These are phyloP conservation scores for Boeremia lycopersici DNA, from an alignment of 2,329 filamentous ascomycete species.

Conservation along the genomic window DNA sequence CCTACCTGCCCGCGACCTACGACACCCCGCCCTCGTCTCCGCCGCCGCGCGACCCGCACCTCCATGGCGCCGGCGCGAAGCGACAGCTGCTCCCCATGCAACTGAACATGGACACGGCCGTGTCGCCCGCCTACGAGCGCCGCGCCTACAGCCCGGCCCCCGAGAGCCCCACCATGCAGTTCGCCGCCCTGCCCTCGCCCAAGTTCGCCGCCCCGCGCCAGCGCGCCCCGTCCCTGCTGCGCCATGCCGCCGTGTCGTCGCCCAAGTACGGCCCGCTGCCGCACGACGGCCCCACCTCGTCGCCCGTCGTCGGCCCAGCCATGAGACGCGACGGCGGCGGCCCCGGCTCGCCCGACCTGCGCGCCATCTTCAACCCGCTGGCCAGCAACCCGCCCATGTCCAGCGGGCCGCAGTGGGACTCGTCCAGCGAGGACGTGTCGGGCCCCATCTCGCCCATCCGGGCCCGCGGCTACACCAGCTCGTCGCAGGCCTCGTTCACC, in stretches of 20 bases:
- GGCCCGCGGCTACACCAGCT: constrained; percentile 42
- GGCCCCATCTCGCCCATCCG: constrained; percentile 23
- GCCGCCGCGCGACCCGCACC: constrained; percentile 25
- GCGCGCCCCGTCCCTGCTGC: constrained; percentile 50
- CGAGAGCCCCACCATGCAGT: constrained; percentile 40
- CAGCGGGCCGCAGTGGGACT: constrained; percentile 32
- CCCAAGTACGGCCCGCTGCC: constrained; percentile 31
- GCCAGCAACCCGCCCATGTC: constrained; percentile 44
- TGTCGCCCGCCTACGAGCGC: constrained; percentile 34
- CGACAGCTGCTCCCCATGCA: constrained; percentile 28
- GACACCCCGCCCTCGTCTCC: constrained; percentile 46
- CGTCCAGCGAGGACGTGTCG: constrained; percentile 30
- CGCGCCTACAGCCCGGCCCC: constrained; percentile 38
- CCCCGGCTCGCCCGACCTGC: constrained; percentile 38
- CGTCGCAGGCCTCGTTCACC: constrained; percentile 36
- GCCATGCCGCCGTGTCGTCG: constrained; percentile 39
- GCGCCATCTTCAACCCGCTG: constrained; percentile 42
- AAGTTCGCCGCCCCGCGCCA: constrained; percentile 50
- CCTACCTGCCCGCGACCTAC: constrained; percentile 31
- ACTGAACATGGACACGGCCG: constrained; percentile 38
- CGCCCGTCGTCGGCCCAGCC: constrained; percentile 33
- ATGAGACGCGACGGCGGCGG: constrained; percentile 35
- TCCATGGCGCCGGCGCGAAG: constrained; percentile 17
- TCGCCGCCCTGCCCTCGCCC: constrained; percentile 45
- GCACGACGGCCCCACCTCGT: constrained; percentile 27